Percentiles rank a stretch among this genome's conserved stretches.
phyloP scores from a whole-genome alignment of 306 rosid species.

The Cajanus cajan region DNA sequence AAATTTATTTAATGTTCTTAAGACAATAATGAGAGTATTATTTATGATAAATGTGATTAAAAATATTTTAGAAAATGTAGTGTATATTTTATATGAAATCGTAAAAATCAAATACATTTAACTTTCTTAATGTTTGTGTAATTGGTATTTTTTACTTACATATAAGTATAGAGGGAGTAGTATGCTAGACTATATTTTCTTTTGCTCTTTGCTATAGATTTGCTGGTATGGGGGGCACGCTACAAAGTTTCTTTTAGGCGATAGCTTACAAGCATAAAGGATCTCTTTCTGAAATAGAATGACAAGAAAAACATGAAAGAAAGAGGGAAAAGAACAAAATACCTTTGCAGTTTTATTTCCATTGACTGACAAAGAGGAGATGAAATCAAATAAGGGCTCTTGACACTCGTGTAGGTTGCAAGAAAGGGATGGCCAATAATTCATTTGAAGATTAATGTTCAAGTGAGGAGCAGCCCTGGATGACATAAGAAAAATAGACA shows the following conservation, averaged over 20 bases:
- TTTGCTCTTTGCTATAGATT: not conserved
- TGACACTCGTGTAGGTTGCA: conserved; percentile 87
- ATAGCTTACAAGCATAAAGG: conserved; percentile 7
- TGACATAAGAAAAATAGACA: conserved; percentile 19
- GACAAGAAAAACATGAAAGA: conserved; percentile 9
- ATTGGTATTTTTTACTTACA: too few species aligned
- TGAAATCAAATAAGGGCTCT: conserved; percentile 64
- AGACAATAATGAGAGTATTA: too few species aligned
- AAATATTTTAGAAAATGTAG: too few species aligned
- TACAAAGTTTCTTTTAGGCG: conserved; percentile 7
- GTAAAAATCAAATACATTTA: too few species aligned
- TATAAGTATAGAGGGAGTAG: not conserved
- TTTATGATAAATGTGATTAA: too few species aligned
- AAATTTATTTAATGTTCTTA: too few species aligned
- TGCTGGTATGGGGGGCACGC: not conserved
- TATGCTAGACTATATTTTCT: not conserved
- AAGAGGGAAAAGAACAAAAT: conserved; percentile 25
- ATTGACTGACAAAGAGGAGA: conserved; percentile 53
- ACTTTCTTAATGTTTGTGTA: too few species aligned
- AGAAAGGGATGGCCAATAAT: conserved; percentile 88
- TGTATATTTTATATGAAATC: too few species aligned
- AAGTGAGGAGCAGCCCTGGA: conserved; percentile 85
- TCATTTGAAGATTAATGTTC: conserved; percentile 81
- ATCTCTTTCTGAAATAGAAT: conserved; percentile 7
- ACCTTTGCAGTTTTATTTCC: conserved; percentile 75